Evolutionary conservation across 352 stramenopile species (phyloP).

Genomic region (Phytophthora podocarpi): DNA sequence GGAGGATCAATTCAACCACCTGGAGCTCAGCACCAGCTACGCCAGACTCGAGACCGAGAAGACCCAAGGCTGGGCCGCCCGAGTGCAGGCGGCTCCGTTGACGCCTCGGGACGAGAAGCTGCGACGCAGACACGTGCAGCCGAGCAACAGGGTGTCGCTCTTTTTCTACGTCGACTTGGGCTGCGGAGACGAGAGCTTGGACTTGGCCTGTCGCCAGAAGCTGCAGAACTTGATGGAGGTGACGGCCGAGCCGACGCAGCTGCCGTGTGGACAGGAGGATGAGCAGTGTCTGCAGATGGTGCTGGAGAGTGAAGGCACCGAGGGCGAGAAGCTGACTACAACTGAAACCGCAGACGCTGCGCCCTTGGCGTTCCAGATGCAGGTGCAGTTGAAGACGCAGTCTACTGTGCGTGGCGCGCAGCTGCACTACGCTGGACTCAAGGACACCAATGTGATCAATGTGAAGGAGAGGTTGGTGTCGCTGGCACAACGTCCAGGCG

Average conservation of each 20-base stretch:
- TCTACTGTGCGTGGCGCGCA: conserved; percentile 37
- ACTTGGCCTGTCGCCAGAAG: conserved; percentile 50
- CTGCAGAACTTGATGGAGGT: conserved; percentile 63
- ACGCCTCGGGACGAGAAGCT: conserved; percentile 52
- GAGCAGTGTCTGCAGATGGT: conserved; percentile 46
- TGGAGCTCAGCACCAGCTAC: conserved; percentile 69
- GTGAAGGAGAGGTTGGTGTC: conserved; percentile 69
- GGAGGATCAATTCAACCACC: conserved; percentile 78
- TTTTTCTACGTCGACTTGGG: conserved; percentile 84
- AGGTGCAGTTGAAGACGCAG: conserved; percentile 55
- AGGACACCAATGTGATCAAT: conserved; percentile 70
- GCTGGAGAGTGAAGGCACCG: conserved; percentile 54
- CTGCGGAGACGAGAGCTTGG: conserved; percentile 71
- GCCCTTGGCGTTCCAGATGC: conserved; percentile 54
- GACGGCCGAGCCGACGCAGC: conserved; percentile 32
- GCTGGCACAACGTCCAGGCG: conserved; percentile 39
- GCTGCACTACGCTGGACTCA: conserved; percentile 62
- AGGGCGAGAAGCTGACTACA: conserved; percentile 19
- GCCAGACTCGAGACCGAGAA: conserved; percentile 34
- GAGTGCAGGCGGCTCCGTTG: conserved; percentile 47
- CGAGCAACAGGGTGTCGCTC: conserved; percentile 68
- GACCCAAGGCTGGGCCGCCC: conserved; percentile 54
- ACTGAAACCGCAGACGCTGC: conserved; percentile 10
- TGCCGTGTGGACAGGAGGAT: conserved; percentile 21
- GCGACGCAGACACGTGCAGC: conserved; percentile 34